A percentile compares a stretch with the other conserved stretches of the same genome.
phyloP scores from a whole-genome alignment of 495 filamentous ascomycete genomes.

The Pyronema omphalodes region DNA sequence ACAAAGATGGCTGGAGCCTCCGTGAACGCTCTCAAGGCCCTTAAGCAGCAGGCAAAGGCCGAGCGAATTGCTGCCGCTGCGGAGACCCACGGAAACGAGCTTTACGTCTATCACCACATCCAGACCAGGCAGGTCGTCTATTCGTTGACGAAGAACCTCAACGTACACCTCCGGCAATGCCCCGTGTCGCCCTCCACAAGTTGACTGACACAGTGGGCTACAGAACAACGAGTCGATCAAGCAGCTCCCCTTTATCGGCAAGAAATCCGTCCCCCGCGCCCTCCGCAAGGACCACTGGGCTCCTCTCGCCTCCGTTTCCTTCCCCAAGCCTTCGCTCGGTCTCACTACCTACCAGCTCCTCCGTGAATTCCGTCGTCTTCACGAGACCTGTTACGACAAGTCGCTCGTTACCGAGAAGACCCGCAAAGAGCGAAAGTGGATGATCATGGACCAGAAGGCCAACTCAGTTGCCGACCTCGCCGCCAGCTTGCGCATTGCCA shows the following conservation, averaged over 20 bases:
- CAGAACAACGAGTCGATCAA: conserved; percentile 48
- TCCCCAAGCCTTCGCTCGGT: conserved; percentile 43
- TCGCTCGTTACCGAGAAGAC: conserved; percentile 19
- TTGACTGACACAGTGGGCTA: background rate
- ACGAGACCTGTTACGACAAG: conserved; percentile 43
- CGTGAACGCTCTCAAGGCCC: too few relatives aligned
- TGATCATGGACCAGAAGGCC: conserved; percentile 74
- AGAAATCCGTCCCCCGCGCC: conserved; percentile 60
- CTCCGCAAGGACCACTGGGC: conserved; percentile 84
- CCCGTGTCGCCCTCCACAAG: background rate
- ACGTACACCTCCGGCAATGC: conserved; percentile 35
- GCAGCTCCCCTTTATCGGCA: conserved; percentile 76
- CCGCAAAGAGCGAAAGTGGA: conserved; percentile 38
- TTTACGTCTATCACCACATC: conserved; percentile 71
- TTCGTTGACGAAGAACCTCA: conserved; percentile 47
- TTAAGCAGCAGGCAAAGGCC: too few relatives aligned
- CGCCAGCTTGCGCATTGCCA: conserved; percentile 43
- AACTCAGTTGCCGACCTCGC: conserved; percentile 77
- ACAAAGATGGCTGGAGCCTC: too few relatives aligned
- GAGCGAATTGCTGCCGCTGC: too few relatives aligned
- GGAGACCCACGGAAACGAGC: conserved; percentile 39
- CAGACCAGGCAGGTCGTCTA: conserved; percentile 69
- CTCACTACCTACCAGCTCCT: conserved; percentile 59
- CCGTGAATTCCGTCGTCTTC: conserved; percentile 58
- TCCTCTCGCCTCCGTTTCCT: conserved; percentile 58